These are phyloP conservation scores for Heritiera fomes DNA, from an alignment of 345 rosid species.

Conservation along the genomic window DNA sequence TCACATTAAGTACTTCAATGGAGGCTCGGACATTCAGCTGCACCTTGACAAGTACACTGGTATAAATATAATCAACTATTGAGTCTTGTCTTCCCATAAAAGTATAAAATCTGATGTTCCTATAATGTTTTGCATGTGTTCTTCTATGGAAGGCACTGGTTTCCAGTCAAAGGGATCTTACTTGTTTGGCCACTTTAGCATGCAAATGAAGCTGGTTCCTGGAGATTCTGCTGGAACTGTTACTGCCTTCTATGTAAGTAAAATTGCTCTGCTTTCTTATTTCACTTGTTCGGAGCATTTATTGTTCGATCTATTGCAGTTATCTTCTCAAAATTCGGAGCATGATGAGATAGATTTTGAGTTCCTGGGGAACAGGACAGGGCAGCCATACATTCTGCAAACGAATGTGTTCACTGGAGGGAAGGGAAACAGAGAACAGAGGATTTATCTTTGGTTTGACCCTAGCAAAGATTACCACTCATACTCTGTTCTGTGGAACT, in stretches of 20 bases:
- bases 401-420: conserved; percentile 87
- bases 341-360: conserved; percentile 94
- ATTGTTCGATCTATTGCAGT: conserved; percentile 39
- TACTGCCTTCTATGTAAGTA: conserved; percentile 76
- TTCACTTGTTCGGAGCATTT: background rate
- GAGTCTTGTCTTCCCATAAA: background rate
- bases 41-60: conserved; percentile 79
- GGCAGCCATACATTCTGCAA: conserved; percentile 78
- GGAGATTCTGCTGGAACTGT: conserved; percentile 91
- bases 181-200: conserved; percentile 82
- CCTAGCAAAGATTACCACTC: conserved; percentile 59
- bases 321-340: conserved; percentile 75
- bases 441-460: conserved; percentile 84
- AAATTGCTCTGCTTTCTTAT: no score
- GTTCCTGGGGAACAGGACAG: conserved; percentile 86
- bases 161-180: conserved; percentile 84
- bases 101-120: background rate
- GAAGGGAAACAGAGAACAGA: conserved; percentile 75
- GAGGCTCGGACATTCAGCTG: conserved; percentile 74
- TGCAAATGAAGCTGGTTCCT: conserved; percentile 77
- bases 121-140: no score
- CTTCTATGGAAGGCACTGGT: conserved; percentile 59
- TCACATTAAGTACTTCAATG: conserved; percentile 79
- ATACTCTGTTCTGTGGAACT: conserved; percentile 79
- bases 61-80: conserved; percentile 3